Percentiles rank a stretch among this genome's conserved stretches.
These are phyloP conservation scores for Alternaria dauci DNA, from an alignment of 2,329 filamentous ascomycete genomes.

Conservation along the genomic window DNA sequence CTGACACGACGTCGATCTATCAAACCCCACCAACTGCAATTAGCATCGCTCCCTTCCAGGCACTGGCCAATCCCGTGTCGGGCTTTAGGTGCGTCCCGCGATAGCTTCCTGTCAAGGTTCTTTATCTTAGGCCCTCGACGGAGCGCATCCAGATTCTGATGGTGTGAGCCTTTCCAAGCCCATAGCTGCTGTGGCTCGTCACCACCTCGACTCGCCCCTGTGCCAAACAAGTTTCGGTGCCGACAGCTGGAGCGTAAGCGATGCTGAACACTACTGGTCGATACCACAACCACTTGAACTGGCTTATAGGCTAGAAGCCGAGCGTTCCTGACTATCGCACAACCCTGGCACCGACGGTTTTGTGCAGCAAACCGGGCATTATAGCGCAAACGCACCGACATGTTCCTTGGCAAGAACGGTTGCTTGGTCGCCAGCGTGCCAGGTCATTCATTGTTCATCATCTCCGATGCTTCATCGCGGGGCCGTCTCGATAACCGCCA, in stretches of 20 bases:
- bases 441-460: conserved; percentile 40
- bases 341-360: conserved; percentile 28
- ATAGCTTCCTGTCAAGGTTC: conserved; percentile 31
- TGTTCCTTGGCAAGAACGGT: conserved; percentile 37
- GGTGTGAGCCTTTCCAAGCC: conserved; percentile 14
- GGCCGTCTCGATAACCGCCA: conserved; percentile 27
- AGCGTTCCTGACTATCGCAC: conserved; percentile 27
- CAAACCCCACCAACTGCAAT: conserved; percentile 27
- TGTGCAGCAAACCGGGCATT: conserved; percentile 27
- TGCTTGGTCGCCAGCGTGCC: conserved; percentile 43
- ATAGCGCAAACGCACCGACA: conserved; percentile 29
- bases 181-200: not conserved
- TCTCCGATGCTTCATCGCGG: conserved; percentile 26
- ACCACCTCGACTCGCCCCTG: conserved; percentile 4
- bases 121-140: conserved; percentile 23
- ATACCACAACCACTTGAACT: conserved; percentile 1
- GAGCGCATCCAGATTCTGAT: conserved; percentile 14
- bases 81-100: conserved; percentile 43
- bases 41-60: conserved; percentile 27
- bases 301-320: conserved; percentile 13
- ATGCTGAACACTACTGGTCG: not conserved
- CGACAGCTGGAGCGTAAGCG: conserved; percentile 2
- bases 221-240: conserved; percentile 6
- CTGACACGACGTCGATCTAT: conserved; percentile 42
- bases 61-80: conserved; percentile 40